Conservation (phyloP, 352 stramenopile genomes). For the Pythium monospermum region DNA sequence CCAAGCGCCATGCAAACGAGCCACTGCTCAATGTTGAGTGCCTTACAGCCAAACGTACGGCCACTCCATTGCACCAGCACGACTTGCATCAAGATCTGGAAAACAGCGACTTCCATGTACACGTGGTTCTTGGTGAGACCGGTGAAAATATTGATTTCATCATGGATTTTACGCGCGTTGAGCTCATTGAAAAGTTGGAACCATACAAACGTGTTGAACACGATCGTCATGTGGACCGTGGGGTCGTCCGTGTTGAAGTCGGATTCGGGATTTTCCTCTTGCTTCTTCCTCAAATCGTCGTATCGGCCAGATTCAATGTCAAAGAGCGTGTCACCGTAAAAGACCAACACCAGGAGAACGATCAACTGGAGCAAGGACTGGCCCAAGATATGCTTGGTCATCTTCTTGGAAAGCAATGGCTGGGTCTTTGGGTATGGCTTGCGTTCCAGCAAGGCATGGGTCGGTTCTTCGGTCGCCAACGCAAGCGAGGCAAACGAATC, state of each 20-base stretch:
- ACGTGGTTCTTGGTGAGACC: neutral
- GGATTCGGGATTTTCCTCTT: slow-evolving; percentile 55
- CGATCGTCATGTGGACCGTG: slow-evolving; percentile 91
- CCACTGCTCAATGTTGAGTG: slow-evolving; percentile 44
- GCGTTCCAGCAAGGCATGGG: slow-evolving; percentile 84
- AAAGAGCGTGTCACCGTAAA: slow-evolving; percentile 55
- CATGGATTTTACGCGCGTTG: slow-evolving; percentile 85
- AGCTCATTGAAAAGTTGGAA: slow-evolving; percentile 93
- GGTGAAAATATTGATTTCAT: slow-evolving; percentile 69
- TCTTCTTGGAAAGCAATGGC: slow-evolving; percentile 91
- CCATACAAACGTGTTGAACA: slow-evolving; percentile 99
- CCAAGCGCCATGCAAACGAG: slow-evolving; percentile 49
- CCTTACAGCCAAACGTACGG: slow-evolving; percentile 55
- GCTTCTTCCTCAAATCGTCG: slow-evolving; percentile 32
- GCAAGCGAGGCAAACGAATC: slow-evolving; percentile 95
- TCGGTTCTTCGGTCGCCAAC: slow-evolving; percentile 92
- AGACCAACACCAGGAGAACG: slow-evolving; percentile 87
- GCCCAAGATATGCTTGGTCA: slow-evolving; percentile 95
- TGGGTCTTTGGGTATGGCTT: slow-evolving; percentile 90
- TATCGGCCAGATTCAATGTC: slow-evolving; percentile 41
- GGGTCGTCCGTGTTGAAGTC: slow-evolving; percentile 75
- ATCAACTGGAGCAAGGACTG: slow-evolving; percentile 90
- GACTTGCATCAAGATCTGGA: slow-evolving; percentile 92
- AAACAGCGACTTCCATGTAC: slow-evolving; percentile 28
- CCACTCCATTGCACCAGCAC: slow-evolving; percentile 95